Percentiles rank a stretch among this genome's conserved stretches.
These are phyloP conservation scores for Kluyveromyces aestuarii DNA, from an alignment of 805 yeast species.

Conservation along the genomic window DNA sequence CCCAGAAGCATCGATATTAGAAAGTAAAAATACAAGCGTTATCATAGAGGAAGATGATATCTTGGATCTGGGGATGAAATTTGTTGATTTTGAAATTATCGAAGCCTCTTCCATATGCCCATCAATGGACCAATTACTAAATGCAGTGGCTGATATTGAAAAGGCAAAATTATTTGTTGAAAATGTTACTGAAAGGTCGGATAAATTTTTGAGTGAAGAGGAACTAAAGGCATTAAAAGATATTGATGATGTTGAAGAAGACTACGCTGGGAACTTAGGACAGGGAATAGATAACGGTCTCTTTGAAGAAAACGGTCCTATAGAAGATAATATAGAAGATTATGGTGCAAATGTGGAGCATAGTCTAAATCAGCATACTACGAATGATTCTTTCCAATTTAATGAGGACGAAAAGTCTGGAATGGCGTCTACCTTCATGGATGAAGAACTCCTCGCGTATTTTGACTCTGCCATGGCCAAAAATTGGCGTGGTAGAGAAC, in stretches of 20 bases:
- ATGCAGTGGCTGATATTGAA: conserved; percentile 45
- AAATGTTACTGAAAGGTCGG: conserved; percentile 31
- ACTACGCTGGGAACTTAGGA: conserved; percentile 8
- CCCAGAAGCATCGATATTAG: not conserved
- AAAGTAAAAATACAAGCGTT: not conserved
- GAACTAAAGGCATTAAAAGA: conserved; percentile 27
- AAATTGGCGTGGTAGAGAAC: conserved; percentile 89
- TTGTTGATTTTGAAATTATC: conserved; percentile 20
- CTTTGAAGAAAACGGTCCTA: conserved; percentile 14
- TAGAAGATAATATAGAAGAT: conserved; percentile 12
- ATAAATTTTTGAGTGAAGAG: conserved; percentile 23
- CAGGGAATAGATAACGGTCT: conserved; percentile 10
- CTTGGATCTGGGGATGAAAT: conserved; percentile 28
- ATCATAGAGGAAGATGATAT: conserved; percentile 24
- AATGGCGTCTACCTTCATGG: conserved; percentile 31
- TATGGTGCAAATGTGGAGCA: conserved; percentile 11
- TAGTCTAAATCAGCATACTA: conserved; percentile 4
- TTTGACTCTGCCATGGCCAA: conserved; percentile 62
- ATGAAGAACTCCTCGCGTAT: conserved; percentile 64
- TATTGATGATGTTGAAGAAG: conserved; percentile 14
- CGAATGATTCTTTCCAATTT: conserved; percentile 9
- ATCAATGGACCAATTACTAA: conserved; percentile 51
- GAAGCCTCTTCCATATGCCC: conserved; percentile 50
- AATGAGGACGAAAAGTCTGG: conserved; percentile 15
- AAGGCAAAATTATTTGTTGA: conserved; percentile 41